Evolutionary conservation across 2,329 filamentous ascomycete species (phyloP).

Genomic region (Fusarium foetens): DNA sequence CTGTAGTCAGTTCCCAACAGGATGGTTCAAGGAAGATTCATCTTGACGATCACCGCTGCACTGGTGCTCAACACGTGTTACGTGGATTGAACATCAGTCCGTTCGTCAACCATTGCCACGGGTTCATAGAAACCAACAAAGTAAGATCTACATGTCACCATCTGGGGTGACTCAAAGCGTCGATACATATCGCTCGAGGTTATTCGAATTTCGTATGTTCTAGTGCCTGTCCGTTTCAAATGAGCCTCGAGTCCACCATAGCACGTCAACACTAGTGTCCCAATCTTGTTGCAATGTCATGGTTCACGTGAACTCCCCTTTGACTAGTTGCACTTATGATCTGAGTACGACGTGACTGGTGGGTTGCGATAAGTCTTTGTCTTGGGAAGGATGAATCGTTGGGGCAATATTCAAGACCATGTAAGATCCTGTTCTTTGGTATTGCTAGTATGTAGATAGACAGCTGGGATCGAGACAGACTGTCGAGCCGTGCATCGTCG

Average conservation of each 20-base stretch:
- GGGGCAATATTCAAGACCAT: not conserved
- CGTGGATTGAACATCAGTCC: slow-evolving; percentile 30
- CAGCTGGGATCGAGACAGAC: not conserved
- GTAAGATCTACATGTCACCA: slow-evolving; percentile 31
- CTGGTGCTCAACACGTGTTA: slow-evolving; percentile 29
- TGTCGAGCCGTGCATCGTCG: not conserved
- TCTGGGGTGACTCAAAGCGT: slow-evolving; percentile 16
- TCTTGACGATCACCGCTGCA: slow-evolving; percentile 32
- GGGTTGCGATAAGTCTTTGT: not conserved
- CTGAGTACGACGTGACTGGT: slow-evolving; percentile 13
- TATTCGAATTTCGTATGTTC: slow-evolving; percentile 18
- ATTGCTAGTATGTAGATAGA: not conserved
- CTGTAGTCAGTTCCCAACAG: slow-evolving; percentile 22
- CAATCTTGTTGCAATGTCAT: slow-evolving; percentile 16
- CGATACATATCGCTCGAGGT: slow-evolving; percentile 5
- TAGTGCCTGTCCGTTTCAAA: slow-evolving; percentile 29
- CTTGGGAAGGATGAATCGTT: not conserved
- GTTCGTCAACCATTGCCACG: slow-evolving; percentile 23
- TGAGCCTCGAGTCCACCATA: slow-evolving; percentile 13
- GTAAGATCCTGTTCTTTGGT: not conserved
- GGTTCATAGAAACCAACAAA: slow-evolving; percentile 32
- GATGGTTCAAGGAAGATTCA: slow-evolving; percentile 30
- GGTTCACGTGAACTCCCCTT: slow-evolving; percentile 5
- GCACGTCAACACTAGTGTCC: slow-evolving; percentile 13
- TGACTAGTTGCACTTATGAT: not conserved